Conservation (phyloP, 257 asterid species). For the Catharanthus roseus region DNA sequence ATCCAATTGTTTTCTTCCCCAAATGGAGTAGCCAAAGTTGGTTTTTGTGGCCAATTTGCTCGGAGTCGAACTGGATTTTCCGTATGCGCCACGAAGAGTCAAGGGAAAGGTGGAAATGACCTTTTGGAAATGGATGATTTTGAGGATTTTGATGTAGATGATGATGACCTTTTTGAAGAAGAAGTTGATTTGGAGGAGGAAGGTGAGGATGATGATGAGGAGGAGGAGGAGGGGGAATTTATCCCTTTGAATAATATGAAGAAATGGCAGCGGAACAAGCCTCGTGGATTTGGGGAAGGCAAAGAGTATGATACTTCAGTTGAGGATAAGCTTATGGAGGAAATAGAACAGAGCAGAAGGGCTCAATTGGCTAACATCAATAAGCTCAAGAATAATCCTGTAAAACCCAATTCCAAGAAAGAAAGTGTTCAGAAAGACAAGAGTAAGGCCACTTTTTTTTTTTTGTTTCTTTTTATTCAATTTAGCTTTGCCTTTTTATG, state of each 20-base stretch:
- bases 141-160: slow-evolving; percentile 21
- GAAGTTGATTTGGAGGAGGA: slow-evolving; percentile 28
- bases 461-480: not conserved
- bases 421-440: slow-evolving; percentile 34
- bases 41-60: slow-evolving; percentile 12
- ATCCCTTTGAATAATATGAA: slow-evolving; percentile 66
- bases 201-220: slow-evolving; percentile 28
- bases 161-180: slow-evolving; percentile 24
- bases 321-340: slow-evolving; percentile 88
- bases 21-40: slow-evolving; percentile 18
- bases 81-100: slow-evolving; percentile 32
- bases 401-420: slow-evolving; percentile 27
- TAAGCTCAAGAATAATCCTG: slow-evolving; percentile 57
- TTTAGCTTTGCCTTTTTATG: not conserved
- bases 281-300: slow-evolving; percentile 92
- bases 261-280: slow-evolving; percentile 60
- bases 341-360: slow-evolving; percentile 68
- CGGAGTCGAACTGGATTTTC: slow-evolving; percentile 30
- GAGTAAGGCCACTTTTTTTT: slow-evolving; percentile 31
- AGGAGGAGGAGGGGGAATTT: slow-evolving; percentile 41
- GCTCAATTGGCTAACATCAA: slow-evolving; percentile 78
- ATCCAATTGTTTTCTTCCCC: slow-evolving; percentile 26
- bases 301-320: slow-evolving; percentile 72
- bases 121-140: slow-evolving; percentile 35
- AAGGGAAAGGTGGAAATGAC: slow-evolving; percentile 24